Evolutionary conservation across 176 grass and related monocot genomes (phyloP).

Genomic region (Bolboschoenus planiculmis): DNA sequence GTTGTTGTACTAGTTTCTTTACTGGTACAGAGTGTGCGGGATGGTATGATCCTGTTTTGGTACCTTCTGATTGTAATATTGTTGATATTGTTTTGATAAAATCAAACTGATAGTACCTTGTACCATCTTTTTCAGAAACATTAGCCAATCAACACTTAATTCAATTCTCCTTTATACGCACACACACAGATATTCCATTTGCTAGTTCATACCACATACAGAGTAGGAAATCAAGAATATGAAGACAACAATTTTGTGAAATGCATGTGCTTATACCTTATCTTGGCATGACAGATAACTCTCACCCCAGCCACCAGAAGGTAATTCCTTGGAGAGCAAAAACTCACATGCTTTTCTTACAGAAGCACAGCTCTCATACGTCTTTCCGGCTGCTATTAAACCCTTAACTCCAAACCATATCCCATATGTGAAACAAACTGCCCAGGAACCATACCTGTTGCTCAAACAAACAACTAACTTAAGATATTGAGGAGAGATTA

Average conservation of each 20-base stretch:
- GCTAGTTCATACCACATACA: not conserved
- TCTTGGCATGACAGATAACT: slow-evolving; percentile 95
- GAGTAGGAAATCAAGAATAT: not conserved
- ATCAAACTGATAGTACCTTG: not conserved
- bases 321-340: slow-evolving; percentile 79
- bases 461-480: slow-evolving; percentile 18
- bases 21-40: not conserved
- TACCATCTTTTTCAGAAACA: not conserved
- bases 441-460: slow-evolving; percentile 85
- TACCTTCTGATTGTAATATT: not conserved
- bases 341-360: slow-evolving; percentile 78
- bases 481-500: not conserved
- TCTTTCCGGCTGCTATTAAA: slow-evolving; percentile 66
- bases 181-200: not conserved
- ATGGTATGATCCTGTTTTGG: not conserved
- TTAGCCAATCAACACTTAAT: not conserved
- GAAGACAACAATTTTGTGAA: not conserved
- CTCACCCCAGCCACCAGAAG: slow-evolving; percentile 94
- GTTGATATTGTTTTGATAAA: not conserved
- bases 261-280: slow-evolving; percentile 42
- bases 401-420: slow-evolving; percentile 92
- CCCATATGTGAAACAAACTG: slow-evolving; percentile 92
- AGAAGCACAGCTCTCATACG: slow-evolving; percentile 48
- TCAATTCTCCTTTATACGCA: not conserved
- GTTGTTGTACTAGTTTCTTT: not conserved